Base-by-base conservation (phyloP, 805 yeast genomes). In the Ogataea corticis region DNA sequence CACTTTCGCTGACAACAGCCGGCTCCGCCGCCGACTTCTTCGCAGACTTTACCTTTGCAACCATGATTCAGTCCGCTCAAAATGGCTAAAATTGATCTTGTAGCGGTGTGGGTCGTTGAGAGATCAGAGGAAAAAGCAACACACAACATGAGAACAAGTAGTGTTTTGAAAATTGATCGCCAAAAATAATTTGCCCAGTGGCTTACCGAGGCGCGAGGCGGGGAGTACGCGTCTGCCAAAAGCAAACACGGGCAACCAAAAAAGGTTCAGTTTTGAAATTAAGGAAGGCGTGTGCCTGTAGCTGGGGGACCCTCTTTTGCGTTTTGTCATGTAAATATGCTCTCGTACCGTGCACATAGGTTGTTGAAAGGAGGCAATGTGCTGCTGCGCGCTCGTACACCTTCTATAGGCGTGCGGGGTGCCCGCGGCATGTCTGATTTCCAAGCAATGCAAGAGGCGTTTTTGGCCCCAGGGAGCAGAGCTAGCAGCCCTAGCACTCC, bases 11-110 rank as follows among this genome's bases (percentile, higher is more conserved):
- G 14, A 35, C 17, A 28, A 19, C 9, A 7, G 41, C 12, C 12
- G 38, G 19, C n/a, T 31, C 44, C 12, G 40, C 37, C 33, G 44
- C 48, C 7, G 45, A 12, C 38, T 46, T 56, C 40, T 54, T 55
- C 2, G 50, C 17, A 14, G 39, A 39, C 43, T 51, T 56, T 15
- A 40, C 38, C 42, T 52, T 55, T 17, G 59, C 59, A 19, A 57
- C 56, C 63, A 59, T 59, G 31, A 28, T 28, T 21, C 9, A 21
- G 5, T 21, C 25, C 25, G 25, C 5, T 21, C 7, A 6, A 6
- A 6, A 6, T 21, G 25, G 25, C 7, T 21, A 9, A 21, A 9
- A 21, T 21, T 21, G 25, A 9, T 21, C 25, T 9, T 21, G 25
- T 9, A 9, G 25, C 9, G 25, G 7, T 9, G 25, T 21, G 7